Base-by-base conservation (phyloP, 768 basidiomycete genomes). In the Asterophora parasitica region DNA sequence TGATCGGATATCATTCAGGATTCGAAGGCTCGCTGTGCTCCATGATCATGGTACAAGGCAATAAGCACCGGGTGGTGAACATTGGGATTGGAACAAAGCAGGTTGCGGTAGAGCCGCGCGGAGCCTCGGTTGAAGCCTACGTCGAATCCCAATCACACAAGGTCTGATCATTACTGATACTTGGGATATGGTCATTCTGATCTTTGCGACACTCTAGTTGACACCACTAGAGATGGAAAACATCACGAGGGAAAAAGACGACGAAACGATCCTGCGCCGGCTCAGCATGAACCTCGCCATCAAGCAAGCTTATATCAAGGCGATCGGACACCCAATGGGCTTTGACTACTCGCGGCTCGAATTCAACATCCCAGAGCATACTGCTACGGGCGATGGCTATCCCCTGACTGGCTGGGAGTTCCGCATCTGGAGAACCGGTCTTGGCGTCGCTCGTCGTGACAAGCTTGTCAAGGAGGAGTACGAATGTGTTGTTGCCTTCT, bases 31-130 rank as follows among this genome's bases (percentile, higher is more conserved):
- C 83, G 8, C 62, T 90, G 7, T 80, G 87, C 45, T 86, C 83
- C n/a, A 88, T 90, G 85, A 81, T 83, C 32, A 88, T 92, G 78
- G 85, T 85, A 1, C 88, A 91, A 56, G 89, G 89, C 3, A 73
- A 75, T 8, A 80, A 82, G 46, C 76, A 79, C 37, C 81, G 85
- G 48, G 89, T 92, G 40, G 72, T 87, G 56, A 88, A 89, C 64
- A 82, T 92, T 56, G 89, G 89, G 1, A 70, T 91, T n/a, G 88
- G 85, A 4, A 76, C 89, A 59, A 83, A 86, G 56, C 80, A 81
- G 42, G 70, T 86, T 42, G 71, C 67, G 31, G 77, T 85, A 7
- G 79, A 82, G 52, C 82, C 86, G 0, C 69, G 75, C 12, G 80
- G 79, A 4, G 78, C 75, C 4, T 64, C 79, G 6, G 77, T 86